Conservation (phyloP, 345 rosid species). For the Citrus inodora region DNA sequence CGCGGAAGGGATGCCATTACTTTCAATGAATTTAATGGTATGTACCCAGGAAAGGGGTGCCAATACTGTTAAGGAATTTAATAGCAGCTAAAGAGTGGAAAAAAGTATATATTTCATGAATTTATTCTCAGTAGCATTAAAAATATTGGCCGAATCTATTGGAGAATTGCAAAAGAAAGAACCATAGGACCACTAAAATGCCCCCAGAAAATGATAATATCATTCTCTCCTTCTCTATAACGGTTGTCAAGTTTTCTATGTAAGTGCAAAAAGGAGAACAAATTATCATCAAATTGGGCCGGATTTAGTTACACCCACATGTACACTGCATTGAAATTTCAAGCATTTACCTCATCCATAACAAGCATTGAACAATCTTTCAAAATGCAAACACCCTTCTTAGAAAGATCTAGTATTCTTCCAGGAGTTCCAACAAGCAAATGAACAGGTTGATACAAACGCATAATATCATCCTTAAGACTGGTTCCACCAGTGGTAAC, state of each 20-base stretch:
- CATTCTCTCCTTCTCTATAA: neutral
- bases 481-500: conserved; percentile 99
- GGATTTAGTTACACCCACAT: neutral
- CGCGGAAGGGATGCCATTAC: neutral
- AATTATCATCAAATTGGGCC: neutral
- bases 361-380: conserved; percentile 97
- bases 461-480: conserved; percentile 98
- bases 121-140: neutral
- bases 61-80: neutral
- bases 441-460: conserved; percentile 96
- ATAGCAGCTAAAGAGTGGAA: neutral
- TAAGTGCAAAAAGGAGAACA: neutral
- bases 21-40: neutral
- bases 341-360: conserved; percentile 84
- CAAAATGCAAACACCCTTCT: conserved; percentile 91
- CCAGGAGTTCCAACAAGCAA: conserved; percentile 99
- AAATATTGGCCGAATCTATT: neutral
- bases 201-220: neutral
- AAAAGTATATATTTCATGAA: neutral
- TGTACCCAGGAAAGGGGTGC: neutral
- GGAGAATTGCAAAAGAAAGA: neutral
- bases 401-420: conserved; percentile 92
- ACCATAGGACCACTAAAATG: neutral
- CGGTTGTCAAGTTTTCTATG: neutral
- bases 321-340: neutral